Conservation (phyloP, 371 early-diverging fungal genomes). For the Funneliformis caledonium region DNA sequence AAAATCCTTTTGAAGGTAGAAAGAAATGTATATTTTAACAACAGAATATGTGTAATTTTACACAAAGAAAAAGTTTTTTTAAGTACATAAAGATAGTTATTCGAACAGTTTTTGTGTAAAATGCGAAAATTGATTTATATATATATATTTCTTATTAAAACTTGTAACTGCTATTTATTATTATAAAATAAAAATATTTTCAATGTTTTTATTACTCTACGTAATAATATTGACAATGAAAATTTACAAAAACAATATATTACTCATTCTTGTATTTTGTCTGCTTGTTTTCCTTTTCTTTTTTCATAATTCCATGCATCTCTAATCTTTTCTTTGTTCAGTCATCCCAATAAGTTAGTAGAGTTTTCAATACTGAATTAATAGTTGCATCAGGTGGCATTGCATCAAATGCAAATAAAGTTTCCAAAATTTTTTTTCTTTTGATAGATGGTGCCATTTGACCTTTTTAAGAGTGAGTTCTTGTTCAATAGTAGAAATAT, state of each 20-base stretch:
- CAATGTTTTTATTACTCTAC: too few relatives aligned
- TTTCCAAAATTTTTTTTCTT: not conserved
- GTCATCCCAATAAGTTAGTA: not conserved
- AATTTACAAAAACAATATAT: too few relatives aligned
- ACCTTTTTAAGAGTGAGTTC: not conserved
- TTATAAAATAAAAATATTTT: too few relatives aligned
- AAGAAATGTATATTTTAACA: not conserved
- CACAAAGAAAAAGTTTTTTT: not conserved
- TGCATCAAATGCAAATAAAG: not conserved
- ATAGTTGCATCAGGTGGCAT: not conserved
- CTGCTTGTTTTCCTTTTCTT: not conserved
- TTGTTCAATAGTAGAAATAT: not conserved
- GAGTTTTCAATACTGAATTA: not conserved
- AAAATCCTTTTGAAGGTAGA: too few relatives aligned
- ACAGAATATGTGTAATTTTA: constrained; percentile 4
- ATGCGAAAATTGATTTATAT: not conserved
- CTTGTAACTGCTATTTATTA: too few relatives aligned
- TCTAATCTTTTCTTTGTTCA: not conserved
- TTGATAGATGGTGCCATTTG: not conserved
- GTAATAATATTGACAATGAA: too few relatives aligned
- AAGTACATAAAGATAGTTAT: not conserved
- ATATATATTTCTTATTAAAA: not conserved
- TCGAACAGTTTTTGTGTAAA: not conserved
- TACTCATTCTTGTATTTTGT: not conserved
- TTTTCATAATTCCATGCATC: not conserved